phyloP scores from a whole-genome alignment of 768 basidiomycete species.

The Amanita pseudoporphyria region DNA sequence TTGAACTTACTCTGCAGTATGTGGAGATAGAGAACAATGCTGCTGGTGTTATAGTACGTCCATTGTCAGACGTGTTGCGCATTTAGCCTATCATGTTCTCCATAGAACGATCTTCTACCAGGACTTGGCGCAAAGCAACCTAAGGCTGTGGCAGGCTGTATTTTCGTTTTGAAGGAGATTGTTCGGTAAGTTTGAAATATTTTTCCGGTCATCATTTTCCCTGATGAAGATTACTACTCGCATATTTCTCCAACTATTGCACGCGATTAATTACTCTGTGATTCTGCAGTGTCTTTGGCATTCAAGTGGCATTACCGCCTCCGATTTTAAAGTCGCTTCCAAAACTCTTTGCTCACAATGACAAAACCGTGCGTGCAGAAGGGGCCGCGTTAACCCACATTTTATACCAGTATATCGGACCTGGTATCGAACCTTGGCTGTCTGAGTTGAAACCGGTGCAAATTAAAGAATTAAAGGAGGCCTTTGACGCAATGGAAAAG shows the following conservation, averaged over 20 bases:
- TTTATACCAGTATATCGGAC: constrained; percentile 82
- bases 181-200: constrained; percentile 48
- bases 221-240: neutral
- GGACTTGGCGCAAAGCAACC: constrained; percentile 92
- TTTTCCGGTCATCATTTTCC: neutral
- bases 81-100: constrained; percentile 10
- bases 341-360: constrained; percentile 90
- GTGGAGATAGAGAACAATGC: constrained; percentile 90
- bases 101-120: constrained; percentile 66
- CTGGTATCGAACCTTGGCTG: constrained; percentile 76
- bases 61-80: constrained; percentile 6
- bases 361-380: constrained; percentile 93
- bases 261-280: neutral
- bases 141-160: constrained; percentile 77
- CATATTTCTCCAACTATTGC: neutral
- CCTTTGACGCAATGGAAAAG: constrained; percentile 76
- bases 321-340: constrained; percentile 81
- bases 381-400: constrained; percentile 66
- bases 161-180: constrained; percentile 74
- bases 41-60: constrained; percentile 79
- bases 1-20: constrained; percentile 82
- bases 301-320: constrained; percentile 59
- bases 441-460: constrained; percentile 94
- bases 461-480: constrained; percentile 89
- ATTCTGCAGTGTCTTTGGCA: constrained; percentile 62